Evolutionary conservation across 352 stramenopile genomes (phyloP), one percentile per base, ranked within the genome.

Genomic region (Phytopythium cucurbitacearum): DNA sequence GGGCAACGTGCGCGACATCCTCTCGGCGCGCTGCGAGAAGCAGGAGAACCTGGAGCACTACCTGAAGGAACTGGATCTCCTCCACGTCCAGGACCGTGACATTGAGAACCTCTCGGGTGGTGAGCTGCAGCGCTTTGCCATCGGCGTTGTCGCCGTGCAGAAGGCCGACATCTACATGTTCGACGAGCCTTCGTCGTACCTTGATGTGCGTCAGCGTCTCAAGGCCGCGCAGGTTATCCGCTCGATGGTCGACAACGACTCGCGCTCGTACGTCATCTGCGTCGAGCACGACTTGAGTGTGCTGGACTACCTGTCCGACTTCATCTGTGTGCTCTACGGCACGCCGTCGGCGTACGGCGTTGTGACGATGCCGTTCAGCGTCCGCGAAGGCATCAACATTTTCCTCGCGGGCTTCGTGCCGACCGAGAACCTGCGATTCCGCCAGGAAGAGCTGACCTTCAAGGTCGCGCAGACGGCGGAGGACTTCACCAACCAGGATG

Each of bases 201-300:
- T 99, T 48, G 98, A 99, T 81, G 97, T 99, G 40, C 98, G 98
- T 57, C 98, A 99, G 77, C 87, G 98, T 67, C 84, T 99, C 12
- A 98, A 98, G 60, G 98, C 97, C 4, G 97, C 97, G 34, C 73
- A 97, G 16, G 97, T 99, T 59, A 99, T 99, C 69, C 95, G 98
- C 42, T 92, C 93, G 39, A 92, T 99, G 64, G 80, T 99, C 51
- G 87, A 97, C 57, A 81, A 81, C 55, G 77, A 94, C 42, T 60
- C 67, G 57, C 76, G 84, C 53, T 80, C 83, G 51, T 99, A 99
- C 66, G 97, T 99, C 42, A 91, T 99, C 40, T 98, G 98, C 51
- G 97, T 99, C 55, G 97, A 99, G 86, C 98, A 99, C 84, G 98
- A 99, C 89, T 74, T 99, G 59, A 97, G 97, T 66, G 97, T 99